These are phyloP conservation scores for Xenosphaeropsis pyriputrescens DNA, from an alignment of 2,329 filamentous ascomycete genomes.

Conservation along the genomic window DNA sequence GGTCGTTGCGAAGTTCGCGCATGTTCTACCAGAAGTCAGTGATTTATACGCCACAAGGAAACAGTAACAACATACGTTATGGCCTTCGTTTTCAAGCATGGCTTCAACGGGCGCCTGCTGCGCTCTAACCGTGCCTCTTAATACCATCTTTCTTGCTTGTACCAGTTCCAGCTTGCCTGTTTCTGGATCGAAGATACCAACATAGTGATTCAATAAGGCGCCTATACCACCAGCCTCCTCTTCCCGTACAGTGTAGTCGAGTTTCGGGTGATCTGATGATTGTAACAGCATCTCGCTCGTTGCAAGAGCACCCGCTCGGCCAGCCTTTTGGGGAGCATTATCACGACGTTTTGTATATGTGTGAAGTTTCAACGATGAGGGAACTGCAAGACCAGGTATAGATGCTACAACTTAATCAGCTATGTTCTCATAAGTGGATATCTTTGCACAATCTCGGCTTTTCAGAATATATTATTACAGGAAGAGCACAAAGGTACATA, in stretches of 20 bases:
- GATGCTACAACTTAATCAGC: constrained; percentile 12
- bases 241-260: constrained; percentile 46
- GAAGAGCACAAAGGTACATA: constrained; percentile 16
- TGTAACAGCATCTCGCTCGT: constrained; percentile 38
- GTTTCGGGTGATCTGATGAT: constrained; percentile 36
- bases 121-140: constrained; percentile 40
- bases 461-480: background rate
- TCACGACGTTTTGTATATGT: constrained; percentile 16
- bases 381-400: constrained; percentile 17
- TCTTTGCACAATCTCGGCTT: background rate
- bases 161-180: constrained; percentile 45
- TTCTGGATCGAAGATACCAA: constrained; percentile 47
- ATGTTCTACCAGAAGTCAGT: constrained; percentile 28
- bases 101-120: constrained; percentile 35
- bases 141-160: constrained; percentile 48
- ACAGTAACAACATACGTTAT: background rate
- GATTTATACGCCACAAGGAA: background rate
- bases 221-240: constrained; percentile 26
- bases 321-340: constrained; percentile 9
- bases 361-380: constrained; percentile 15
- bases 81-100: constrained; percentile 19
- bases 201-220: constrained; percentile 42
- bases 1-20: constrained; percentile 47
- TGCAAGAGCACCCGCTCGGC: constrained; percentile 12
- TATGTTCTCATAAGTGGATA: background rate